Evolutionary conservation across 495 filamentous ascomycete genomes (phyloP).

Genomic region (Trichoderma reesei): DNA sequence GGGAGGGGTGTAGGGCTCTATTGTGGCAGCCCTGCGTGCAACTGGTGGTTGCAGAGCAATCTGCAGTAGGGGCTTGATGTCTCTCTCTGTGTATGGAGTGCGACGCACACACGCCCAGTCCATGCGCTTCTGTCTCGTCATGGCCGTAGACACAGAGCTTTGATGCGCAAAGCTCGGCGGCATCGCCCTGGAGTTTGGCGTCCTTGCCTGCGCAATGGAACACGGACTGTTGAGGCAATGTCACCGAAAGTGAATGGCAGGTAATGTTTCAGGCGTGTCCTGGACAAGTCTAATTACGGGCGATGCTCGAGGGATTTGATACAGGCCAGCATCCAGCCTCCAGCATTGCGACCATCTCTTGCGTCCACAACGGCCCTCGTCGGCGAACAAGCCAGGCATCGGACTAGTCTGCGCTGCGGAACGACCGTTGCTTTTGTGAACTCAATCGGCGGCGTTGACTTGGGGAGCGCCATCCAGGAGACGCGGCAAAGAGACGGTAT

Average conservation of each 20-base stretch:
- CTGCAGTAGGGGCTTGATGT: too few relatives aligned
- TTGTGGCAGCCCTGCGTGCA: background rate
- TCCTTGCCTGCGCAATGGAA: background rate
- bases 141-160: too few relatives aligned
- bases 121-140: too few relatives aligned
- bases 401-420: background rate
- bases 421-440: background rate
- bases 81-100: too few relatives aligned
- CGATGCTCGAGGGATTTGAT: background rate
- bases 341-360: background rate
- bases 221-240: background rate
- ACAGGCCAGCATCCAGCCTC: background rate
- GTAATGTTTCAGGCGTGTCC: conserved; percentile 3
- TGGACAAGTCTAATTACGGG: background rate
- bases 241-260: background rate
- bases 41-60: too few relatives aligned
- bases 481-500: too few relatives aligned
- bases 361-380: background rate
- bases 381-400: background rate
- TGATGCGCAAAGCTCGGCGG: too few relatives aligned
- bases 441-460: too few relatives aligned
- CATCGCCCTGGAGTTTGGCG: background rate
- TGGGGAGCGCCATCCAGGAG: too few relatives aligned
- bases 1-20: conserved; percentile 6
- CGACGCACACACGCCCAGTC: too few relatives aligned